Percentiles rank a stretch among this genome's conserved stretches.
Conservation (phyloP, 257 asterid species). For the Eustoma russellianum region DNA sequence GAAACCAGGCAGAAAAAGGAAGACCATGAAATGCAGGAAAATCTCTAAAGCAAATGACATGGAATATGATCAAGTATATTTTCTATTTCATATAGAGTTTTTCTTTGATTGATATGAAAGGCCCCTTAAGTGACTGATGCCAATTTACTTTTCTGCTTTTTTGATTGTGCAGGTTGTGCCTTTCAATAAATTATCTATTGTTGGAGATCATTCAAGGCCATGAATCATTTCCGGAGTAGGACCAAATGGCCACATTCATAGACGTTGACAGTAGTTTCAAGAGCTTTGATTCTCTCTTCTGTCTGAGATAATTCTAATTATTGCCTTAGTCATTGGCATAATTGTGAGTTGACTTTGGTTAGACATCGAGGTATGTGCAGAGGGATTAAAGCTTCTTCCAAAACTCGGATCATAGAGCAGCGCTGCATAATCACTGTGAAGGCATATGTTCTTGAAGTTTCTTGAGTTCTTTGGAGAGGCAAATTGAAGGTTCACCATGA, state of each 20-base stretch:
- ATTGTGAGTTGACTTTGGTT: no score
- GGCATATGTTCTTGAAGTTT: no score
- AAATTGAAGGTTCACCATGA: no score
- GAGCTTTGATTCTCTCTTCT: no score
- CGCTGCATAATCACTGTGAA: no score
- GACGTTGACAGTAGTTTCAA: no score
- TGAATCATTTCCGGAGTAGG: conserved; percentile 15
- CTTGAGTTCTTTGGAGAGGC: no score
- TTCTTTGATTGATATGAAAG: conserved; percentile 3
- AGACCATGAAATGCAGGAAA: conserved; percentile 21
- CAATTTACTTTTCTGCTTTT: background rate
- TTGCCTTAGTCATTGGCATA: no score
- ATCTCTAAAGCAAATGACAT: conserved; percentile 13
- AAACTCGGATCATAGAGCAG: no score
- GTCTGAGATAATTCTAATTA: no score
- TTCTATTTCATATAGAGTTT: background rate
- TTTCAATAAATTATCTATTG: conserved; percentile 9
- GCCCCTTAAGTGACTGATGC: background rate
- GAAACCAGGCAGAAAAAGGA: conserved; percentile 13
- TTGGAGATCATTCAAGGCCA: conserved; percentile 13
- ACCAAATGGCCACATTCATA: background rate
- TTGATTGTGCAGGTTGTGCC: conserved; percentile 36
- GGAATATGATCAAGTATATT: conserved; percentile 34
- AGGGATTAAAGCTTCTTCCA: no score
- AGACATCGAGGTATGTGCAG: no score